phyloP scores from a whole-genome alignment of 805 yeast species.

The Blastobotrys parvus region DNA sequence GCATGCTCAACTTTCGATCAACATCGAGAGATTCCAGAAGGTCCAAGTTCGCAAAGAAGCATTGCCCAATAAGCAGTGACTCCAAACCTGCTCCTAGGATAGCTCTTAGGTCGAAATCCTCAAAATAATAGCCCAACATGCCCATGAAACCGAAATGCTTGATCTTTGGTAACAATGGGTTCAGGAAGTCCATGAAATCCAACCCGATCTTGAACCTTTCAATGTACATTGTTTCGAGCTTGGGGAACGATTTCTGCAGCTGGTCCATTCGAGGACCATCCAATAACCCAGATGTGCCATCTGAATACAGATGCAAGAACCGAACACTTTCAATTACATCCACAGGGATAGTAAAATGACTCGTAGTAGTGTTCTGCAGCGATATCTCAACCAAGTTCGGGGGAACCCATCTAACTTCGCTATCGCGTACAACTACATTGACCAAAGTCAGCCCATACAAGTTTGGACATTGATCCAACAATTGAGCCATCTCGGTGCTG shows the following conservation, averaged over 20 bases:
- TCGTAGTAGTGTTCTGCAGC: neutral
- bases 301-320: neutral
- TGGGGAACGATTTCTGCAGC: neutral
- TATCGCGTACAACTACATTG: neutral
- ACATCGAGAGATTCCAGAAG: neutral
- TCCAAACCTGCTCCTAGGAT: neutral
- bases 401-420: neutral
- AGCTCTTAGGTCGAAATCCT: neutral
- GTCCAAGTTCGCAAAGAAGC: neutral
- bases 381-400: neutral
- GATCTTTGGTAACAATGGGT: neutral
- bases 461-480: neutral
- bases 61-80: neutral
- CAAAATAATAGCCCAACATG: neutral
- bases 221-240: neutral
- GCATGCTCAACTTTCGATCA: neutral
- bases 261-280: neutral
- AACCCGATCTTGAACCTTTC: neutral
- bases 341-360: neutral
- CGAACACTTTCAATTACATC: neutral
- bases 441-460: neutral
- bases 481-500: neutral
- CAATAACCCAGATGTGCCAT: neutral
- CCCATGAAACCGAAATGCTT: neutral
- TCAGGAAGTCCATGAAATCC: neutral